These are phyloP conservation scores for Kwoniella sp. DNA, from an alignment of 768 basidiomycete species.

Conservation along the genomic window DNA sequence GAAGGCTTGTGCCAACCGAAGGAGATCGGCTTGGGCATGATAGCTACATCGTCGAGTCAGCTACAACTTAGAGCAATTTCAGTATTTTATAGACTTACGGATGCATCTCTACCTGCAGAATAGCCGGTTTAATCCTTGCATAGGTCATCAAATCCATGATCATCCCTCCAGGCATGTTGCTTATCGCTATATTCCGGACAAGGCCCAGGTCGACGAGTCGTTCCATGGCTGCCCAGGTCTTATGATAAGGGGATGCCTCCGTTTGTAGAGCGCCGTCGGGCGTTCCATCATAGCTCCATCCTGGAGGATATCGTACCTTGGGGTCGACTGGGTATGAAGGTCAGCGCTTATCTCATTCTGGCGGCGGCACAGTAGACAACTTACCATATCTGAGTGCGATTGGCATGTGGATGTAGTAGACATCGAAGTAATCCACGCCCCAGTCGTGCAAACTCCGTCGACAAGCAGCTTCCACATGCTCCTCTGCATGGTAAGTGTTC, in stretches of 20 bases:
- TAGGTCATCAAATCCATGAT: constrained; percentile 77
- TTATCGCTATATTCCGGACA: constrained; percentile 78
- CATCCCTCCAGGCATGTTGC: constrained; percentile 73
- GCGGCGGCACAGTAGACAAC: no score
- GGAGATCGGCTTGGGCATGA: constrained; percentile 24
- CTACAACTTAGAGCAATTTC: no score
- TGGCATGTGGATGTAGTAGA: constrained; percentile 73
- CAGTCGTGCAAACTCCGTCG: constrained; percentile 73
- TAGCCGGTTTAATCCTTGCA: constrained; percentile 66
- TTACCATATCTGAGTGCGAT: constrained; percentile 68
- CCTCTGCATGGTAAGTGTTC: constrained; percentile 83
- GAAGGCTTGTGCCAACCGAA: constrained; percentile 30
- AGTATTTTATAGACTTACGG: constrained; percentile 50
- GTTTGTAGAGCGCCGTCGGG: constrained; percentile 62
- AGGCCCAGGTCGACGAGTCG: constrained; percentile 70
- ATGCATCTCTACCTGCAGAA: constrained; percentile 67
- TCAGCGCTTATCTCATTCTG: not conserved
- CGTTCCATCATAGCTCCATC: constrained; percentile 73
- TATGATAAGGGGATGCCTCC: constrained; percentile 59
- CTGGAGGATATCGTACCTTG: constrained; percentile 67
- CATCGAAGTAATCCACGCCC: constrained; percentile 69
- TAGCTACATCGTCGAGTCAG: constrained; percentile 21
- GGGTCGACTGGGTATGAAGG: constrained; percentile 64
- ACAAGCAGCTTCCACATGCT: constrained; percentile 64
- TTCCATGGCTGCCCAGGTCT: constrained; percentile 85